These are phyloP conservation scores for Globisporangium spiculum DNA, from an alignment of 352 stramenopile genomes.

Conservation along the genomic window DNA sequence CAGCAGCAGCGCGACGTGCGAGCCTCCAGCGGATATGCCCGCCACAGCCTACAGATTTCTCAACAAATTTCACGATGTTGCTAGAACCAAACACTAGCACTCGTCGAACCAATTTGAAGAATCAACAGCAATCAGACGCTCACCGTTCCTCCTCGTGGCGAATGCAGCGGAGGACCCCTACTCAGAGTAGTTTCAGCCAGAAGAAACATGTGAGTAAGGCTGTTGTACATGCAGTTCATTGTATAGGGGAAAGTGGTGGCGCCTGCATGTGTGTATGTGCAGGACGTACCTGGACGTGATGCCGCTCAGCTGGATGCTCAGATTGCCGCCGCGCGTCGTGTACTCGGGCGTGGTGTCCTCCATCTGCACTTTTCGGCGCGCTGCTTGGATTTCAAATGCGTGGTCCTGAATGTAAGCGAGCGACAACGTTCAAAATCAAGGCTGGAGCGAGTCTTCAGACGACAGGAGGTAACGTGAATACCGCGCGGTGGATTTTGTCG, in stretches of 20 bases:
- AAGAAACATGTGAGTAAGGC: background rate
- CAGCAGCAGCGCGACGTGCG: conserved; percentile 79
- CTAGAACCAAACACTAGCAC: background rate
- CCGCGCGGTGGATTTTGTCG: conserved; percentile 31
- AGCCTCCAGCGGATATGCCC: conserved; percentile 69
- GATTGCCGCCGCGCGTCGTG: conserved; percentile 53
- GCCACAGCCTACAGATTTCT: conserved; percentile 40
- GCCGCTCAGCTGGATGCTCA: conserved; percentile 65
- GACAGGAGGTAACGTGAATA: background rate
- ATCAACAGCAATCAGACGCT: background rate
- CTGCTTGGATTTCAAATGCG: conserved; percentile 47
- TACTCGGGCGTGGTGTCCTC: conserved; percentile 60
- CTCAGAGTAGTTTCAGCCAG: background rate
- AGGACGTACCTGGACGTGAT: conserved; percentile 65
- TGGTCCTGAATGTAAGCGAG: conserved; percentile 30
- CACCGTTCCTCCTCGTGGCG: conserved; percentile 53
- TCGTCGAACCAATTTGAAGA: background rate
- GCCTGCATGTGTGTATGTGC: background rate
- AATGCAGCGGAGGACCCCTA: conserved; percentile 61
- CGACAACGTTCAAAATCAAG: background rate
- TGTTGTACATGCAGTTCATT: background rate
- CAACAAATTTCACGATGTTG: background rate
- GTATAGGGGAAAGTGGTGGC: background rate
- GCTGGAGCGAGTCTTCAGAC: background rate
- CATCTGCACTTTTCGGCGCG: conserved; percentile 48